Percentiles rank a stretch among this genome's conserved stretches.
Evolutionary conservation across 2,329 filamentous ascomycete genomes (phyloP).

Genomic region (Talaromyces sp.): DNA sequence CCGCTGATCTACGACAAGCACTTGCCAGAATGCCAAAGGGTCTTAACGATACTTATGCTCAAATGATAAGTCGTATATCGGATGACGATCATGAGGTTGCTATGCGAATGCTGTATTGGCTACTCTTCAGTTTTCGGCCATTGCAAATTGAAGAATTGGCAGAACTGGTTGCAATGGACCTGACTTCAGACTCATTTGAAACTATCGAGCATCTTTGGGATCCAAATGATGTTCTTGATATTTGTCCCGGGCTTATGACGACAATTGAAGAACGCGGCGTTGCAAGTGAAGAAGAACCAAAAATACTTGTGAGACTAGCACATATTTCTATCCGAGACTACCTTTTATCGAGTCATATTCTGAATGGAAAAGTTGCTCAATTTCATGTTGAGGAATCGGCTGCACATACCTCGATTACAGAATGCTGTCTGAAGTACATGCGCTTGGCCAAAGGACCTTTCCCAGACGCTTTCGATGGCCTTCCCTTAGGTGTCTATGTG

Average conservation of each 20-base stretch:
- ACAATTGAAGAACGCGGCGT: background rate
- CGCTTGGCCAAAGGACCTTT: background rate
- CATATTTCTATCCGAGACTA: slow-evolving; percentile 10
- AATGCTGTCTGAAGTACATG: slow-evolving; percentile 8
- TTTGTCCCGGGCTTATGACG: slow-evolving; percentile 5
- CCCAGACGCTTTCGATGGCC: background rate
- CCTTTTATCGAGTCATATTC: slow-evolving; percentile 2
- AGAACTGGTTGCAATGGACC: slow-evolving; percentile 6
- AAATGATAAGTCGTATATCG: slow-evolving; percentile 3
- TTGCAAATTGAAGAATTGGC: slow-evolving; percentile 8
- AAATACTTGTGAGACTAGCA: slow-evolving; percentile 4
- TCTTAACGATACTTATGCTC: slow-evolving; percentile 6
- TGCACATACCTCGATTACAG: slow-evolving; percentile 2
- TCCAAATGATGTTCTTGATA: slow-evolving; percentile 6
- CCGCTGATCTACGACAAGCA: slow-evolving; percentile 2
- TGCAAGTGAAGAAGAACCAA: background rate
- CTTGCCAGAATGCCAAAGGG: slow-evolving; percentile 2
- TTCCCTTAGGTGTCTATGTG: slow-evolving; percentile 2
- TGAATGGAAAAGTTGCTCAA: background rate
- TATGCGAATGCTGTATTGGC: slow-evolving; percentile 7
- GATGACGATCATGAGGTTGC: slow-evolving; percentile 3
- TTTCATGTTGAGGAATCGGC: slow-evolving; percentile 1
- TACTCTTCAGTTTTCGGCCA: slow-evolving; percentile 5
- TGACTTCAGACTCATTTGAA: background rate
- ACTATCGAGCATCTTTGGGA: slow-evolving; percentile 3